A percentile compares a stretch with the other conserved stretches of the same genome.
Conservation (phyloP, 495 filamentous ascomycete species). For the Penicillium egyptiacum region DNA sequence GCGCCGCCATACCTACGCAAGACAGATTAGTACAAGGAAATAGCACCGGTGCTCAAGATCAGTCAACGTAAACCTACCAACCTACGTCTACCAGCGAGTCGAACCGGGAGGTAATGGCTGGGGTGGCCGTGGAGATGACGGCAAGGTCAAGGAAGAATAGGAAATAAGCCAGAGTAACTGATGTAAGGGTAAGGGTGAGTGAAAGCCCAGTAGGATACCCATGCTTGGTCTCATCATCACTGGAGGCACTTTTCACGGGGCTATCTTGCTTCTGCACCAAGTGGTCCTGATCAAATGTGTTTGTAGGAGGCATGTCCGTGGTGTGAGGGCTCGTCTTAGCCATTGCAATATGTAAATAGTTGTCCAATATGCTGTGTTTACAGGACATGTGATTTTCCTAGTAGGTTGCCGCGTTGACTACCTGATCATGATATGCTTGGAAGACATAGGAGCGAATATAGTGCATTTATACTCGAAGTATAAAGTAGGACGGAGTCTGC, state of each 20-base stretch:
- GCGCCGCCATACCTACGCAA: constrained; percentile 32
- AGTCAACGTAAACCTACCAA: constrained; percentile 20
- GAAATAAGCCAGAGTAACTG: constrained; percentile 29
- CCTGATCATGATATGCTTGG: not conserved
- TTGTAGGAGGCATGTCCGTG: not conserved
- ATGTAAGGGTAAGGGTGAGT: constrained; percentile 17
- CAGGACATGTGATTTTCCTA: not conserved
- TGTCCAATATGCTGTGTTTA: not conserved
- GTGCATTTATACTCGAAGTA: not conserved
- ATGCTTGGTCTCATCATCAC: constrained; percentile 7
- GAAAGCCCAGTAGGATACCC: constrained; percentile 9
- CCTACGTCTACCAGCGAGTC: constrained; percentile 33
- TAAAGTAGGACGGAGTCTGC: not conserved
- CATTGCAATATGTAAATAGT: not conserved
- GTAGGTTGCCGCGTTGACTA: not conserved
- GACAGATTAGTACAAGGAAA: constrained; percentile 52
- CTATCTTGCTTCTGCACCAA: not conserved
- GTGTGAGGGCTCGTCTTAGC: not conserved
- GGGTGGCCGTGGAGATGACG: constrained; percentile 31
- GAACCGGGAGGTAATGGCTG: constrained; percentile 33
- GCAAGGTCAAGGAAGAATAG: constrained; percentile 32
- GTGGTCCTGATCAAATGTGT: not conserved
- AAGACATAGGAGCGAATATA: not conserved
- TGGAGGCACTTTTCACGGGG: not conserved
- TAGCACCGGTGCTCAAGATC: not conserved